Evolutionary conservation across 2,329 filamentous ascomycete species (phyloP).

Genomic region (Pseudogymnoascus sp.): DNA sequence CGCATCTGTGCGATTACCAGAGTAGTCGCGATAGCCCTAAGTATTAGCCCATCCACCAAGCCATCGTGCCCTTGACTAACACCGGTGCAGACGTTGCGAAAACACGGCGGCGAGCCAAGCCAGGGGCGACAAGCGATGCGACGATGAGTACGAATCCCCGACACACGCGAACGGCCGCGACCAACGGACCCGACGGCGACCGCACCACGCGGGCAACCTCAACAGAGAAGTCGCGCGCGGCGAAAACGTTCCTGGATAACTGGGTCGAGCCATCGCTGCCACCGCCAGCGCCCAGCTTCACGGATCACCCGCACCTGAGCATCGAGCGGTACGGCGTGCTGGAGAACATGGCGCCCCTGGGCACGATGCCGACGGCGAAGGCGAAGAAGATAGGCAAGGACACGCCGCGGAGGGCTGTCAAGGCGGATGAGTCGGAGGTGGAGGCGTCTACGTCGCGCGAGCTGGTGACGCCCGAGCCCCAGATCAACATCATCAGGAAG

Average conservation of each 20-base stretch:
- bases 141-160: slow-evolving; percentile 9
- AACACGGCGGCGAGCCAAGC: not conserved
- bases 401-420: not conserved
- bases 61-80: not conserved
- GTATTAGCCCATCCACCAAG: not conserved
- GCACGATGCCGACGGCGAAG: slow-evolving; percentile 56
- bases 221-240: slow-evolving; percentile 14
- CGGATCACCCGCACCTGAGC: slow-evolving; percentile 52
- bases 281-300: slow-evolving; percentile 56
- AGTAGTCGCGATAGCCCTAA: not conserved
- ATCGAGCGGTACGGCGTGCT: slow-evolving; percentile 67
- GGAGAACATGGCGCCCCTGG: slow-evolving; percentile 75
- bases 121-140: slow-evolving; percentile 4
- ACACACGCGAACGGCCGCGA: slow-evolving; percentile 10
- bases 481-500: not conserved
- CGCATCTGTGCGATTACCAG: not conserved
- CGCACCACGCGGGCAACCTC: slow-evolving; percentile 9
- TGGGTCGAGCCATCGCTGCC: slow-evolving; percentile 52
- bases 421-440: not conserved
- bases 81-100: slow-evolving; percentile 2
- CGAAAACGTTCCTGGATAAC: slow-evolving; percentile 26
- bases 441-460: not conserved
- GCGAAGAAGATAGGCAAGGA: slow-evolving; percentile 38
- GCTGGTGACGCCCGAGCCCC: not conserved
- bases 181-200: slow-evolving; percentile 8